Base-by-base conservation (phyloP, 257 asterid species). In the Ocimum tenuiflorum region DNA sequence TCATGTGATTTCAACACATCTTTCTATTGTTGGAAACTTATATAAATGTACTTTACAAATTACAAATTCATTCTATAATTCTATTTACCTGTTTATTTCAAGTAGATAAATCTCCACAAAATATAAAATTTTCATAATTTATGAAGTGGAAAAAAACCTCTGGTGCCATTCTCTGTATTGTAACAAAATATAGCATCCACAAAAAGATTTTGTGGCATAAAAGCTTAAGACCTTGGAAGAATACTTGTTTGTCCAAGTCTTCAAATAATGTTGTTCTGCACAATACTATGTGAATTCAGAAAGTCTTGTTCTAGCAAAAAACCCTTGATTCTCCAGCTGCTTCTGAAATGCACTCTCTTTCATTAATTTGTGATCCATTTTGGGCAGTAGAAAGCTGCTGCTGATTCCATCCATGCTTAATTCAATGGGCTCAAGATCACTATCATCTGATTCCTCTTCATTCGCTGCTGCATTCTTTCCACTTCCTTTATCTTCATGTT, bases 381-480 rank as follows among this genome's bases (percentile, higher is more conserved):
- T 61, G 75, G 23, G 52, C 63, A 43, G 57, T 67, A 63, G 74
- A 49, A 76, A 85, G 75, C 76, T 81, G 74, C 75, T 85, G 54
- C 76, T 76, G 54, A 73, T 53, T 3, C 81, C 86, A 12, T 82
- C 89, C 68, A 84, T 66, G 56, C 72, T 85, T 41, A 85, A 31
- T 56, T 87, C 95, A 15, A 87, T 81, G 3, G 90, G 85, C 49
- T 85, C 88, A 13, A 87, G 81, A 66, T 85, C 89, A n/a, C 87
- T 78, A 27, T 84, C 88, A 46, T 11, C 83, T 2, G 77, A 62
- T 0, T 76, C 84, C 0, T 75, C 82, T 0, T 79, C 78, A 33
- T 66, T 66, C 31, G n/a, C 67, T 9, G 38, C 74, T 29, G 49
- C 65, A 22, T 45, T 56, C 0, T 65, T 73, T 33, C 66, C 75